A percentile compares a stretch with the other conserved stretches of the same genome.
Evolutionary conservation across 805 yeast species (phyloP).

Genomic region (Saccharomyces jurei): DNA sequence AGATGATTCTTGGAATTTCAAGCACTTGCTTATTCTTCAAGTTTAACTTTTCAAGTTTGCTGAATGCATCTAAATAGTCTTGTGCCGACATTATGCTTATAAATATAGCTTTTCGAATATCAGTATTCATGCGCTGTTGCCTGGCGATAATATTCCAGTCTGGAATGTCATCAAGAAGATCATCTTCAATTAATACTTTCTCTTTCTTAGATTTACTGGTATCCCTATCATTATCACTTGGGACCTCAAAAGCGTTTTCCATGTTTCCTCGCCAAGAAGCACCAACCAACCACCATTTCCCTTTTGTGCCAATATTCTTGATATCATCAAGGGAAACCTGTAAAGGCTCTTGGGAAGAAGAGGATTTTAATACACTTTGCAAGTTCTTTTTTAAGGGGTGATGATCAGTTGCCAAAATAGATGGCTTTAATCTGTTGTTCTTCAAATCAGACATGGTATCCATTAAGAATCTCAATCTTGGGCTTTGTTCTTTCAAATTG

Average conservation of each 20-base stretch:
- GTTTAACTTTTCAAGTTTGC: constrained; percentile 69
- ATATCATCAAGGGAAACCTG: constrained; percentile 80
- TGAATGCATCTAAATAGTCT: constrained; percentile 81
- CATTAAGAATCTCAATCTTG: constrained; percentile 74
- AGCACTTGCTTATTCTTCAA: constrained; percentile 73
- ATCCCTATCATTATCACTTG: constrained; percentile 12
- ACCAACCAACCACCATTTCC: constrained; percentile 99
- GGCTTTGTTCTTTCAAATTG: constrained; percentile 41
- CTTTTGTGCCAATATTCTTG: constrained; percentile 62
- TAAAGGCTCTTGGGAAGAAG: constrained; percentile 51
- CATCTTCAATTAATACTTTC: constrained; percentile 42
- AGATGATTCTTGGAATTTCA: constrained; percentile 76
- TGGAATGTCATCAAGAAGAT: constrained; percentile 59
- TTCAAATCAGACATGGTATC: constrained; percentile 82
- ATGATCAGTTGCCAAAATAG: constrained; percentile 26
- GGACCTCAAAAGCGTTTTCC: constrained; percentile 23
- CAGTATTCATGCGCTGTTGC: constrained; percentile 89
- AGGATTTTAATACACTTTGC: constrained; percentile 39
- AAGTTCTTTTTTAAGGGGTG: constrained; percentile 40
- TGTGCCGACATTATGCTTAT: constrained; percentile 92
- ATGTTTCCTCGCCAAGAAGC: constrained; percentile 87
- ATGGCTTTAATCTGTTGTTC: constrained; percentile 64
- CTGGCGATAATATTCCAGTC: constrained; percentile 85
- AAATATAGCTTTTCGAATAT: constrained; percentile 86
- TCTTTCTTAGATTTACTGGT: constrained; percentile 12